Base-by-base conservation (phyloP, 352 stramenopile genomes). In the Peronospora destructor region DNA sequence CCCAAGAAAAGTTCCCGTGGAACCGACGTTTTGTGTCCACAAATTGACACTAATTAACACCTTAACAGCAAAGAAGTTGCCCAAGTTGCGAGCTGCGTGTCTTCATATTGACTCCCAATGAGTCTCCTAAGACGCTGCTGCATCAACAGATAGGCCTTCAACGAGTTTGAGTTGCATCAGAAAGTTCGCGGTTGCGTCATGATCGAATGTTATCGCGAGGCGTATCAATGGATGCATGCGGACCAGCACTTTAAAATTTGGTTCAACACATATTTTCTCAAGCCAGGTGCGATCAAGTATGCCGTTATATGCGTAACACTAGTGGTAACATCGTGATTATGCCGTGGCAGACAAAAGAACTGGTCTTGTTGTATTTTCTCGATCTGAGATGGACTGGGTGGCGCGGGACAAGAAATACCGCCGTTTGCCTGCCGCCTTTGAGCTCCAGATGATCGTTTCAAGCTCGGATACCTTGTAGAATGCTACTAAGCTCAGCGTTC, bases 221-320 rank as follows among this genome's bases (percentile, higher is more conserved):
- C 52, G 55, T 4, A 67, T 54, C 9, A 61, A 53, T 13, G 60
- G 72, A 25, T 84, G 68, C 41, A 59, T 77, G 46, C 43, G 61
- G 26, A 56, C 56, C n/a, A 85, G 28, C 64, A 88, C 49, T 84
- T 88, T 38, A 84, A 83, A 45, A 48, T 86, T 19, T 88, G 77
- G 77, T 86, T 88, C 58, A 73, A 83, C 61, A 85, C 77, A 7
- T 60, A 68, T 23, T 77, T 83, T 30, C 49, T 78, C 46, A 50
- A 71, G 2, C 57, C 56, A 44, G 54, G 67, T 78, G 37, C 28
- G 21, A n/a, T 46, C 25, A 2, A 12, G n/a, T 25, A 2, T 54
- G 43, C 46, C 37, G 2, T 41, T 17, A 8, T 46, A 13, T 40
- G 5, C 45, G 32, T 50, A 6, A 25, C 12, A 33, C 4, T 29